Evolutionary conservation across 1,284 basidiomycete species (phyloP).

Genomic region (Termitomyces sp.): DNA sequence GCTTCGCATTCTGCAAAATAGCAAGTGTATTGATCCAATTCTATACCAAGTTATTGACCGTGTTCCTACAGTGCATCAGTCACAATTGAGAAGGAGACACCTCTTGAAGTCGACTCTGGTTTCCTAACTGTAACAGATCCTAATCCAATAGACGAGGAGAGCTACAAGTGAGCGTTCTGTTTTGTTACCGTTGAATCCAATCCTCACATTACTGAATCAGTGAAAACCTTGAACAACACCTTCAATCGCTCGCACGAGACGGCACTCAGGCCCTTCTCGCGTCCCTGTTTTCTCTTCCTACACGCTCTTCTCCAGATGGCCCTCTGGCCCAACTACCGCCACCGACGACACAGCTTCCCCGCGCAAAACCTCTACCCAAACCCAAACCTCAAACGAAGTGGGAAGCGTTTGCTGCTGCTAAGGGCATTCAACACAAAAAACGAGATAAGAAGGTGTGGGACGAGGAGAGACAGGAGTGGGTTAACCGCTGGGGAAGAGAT

Average conservation of each 20-base stretch:
- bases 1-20: constrained; percentile 64
- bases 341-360: constrained; percentile 74
- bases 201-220: constrained; percentile 32
- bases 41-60: constrained; percentile 2
- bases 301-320: constrained; percentile 72
- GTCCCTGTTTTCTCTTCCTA: constrained; percentile 80
- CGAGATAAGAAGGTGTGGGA: constrained; percentile 89
- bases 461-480: constrained; percentile 92
- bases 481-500: constrained; percentile 86
- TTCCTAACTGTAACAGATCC: constrained; percentile 84
- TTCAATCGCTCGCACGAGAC: constrained; percentile 79
- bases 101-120: constrained; percentile 80
- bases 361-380: constrained; percentile 91
- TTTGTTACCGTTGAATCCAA: neutral
- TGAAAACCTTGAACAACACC: constrained; percentile 74
- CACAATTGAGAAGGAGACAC: constrained; percentile 73
- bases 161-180: constrained; percentile 57
- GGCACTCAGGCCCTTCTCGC: constrained; percentile 82
- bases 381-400: constrained; percentile 93
- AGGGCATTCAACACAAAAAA: constrained; percentile 84
- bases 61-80: constrained; percentile 51
- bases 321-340: constrained; percentile 81
- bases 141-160: constrained; percentile 78
- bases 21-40: constrained; percentile 34
- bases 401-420: constrained; percentile 92